Conservation (phyloP, 495 filamentous ascomycete species). For the Trichocladium antarcticum region DNA sequence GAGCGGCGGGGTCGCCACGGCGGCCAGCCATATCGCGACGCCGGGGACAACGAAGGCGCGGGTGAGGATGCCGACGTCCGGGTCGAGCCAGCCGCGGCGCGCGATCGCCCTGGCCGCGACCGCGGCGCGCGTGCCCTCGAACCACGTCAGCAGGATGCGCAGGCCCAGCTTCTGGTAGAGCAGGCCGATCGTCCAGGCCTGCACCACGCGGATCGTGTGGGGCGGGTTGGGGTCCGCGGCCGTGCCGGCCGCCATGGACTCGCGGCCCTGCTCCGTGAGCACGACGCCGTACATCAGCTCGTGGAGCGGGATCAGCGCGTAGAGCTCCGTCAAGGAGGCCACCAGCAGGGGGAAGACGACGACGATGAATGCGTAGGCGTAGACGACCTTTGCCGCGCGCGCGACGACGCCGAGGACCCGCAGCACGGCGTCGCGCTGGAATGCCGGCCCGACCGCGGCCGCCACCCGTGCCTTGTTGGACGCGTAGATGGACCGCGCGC, state of each 20-base stretch:
- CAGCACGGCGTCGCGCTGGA: slow-evolving; percentile 27
- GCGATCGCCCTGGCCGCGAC: slow-evolving; percentile 64
- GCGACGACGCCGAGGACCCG: slow-evolving; percentile 15
- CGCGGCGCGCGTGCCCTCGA: slow-evolving; percentile 55
- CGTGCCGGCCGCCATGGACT: background rate
- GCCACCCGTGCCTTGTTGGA: slow-evolving; percentile 24
- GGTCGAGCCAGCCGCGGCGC: slow-evolving; percentile 68
- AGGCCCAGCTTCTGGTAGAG: slow-evolving; percentile 82
- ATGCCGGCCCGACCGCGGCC: slow-evolving; percentile 19
- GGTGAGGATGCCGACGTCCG: slow-evolving; percentile 66
- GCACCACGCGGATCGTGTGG: slow-evolving; percentile 79
- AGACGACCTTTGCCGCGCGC: slow-evolving; percentile 44
- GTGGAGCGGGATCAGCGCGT: slow-evolving; percentile 78
- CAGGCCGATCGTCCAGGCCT: slow-evolving; percentile 88
- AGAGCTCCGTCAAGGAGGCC: slow-evolving; percentile 74
- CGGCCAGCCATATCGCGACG: slow-evolving; percentile 43
- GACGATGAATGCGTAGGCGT: slow-evolving; percentile 59
- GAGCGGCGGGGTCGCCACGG: slow-evolving; percentile 47
- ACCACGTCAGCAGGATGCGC: slow-evolving; percentile 53
- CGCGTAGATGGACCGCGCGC: slow-evolving; percentile 37
- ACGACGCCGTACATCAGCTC: slow-evolving; percentile 52
- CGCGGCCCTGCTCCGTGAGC: background rate
- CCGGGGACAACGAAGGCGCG: slow-evolving; percentile 71
- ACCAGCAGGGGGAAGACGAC: slow-evolving; percentile 75
- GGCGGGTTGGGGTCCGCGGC: slow-evolving; percentile 25